Conservation (phyloP, 2,329 filamentous ascomycete genomes). For the Rhytidhysteron rufulum region DNA sequence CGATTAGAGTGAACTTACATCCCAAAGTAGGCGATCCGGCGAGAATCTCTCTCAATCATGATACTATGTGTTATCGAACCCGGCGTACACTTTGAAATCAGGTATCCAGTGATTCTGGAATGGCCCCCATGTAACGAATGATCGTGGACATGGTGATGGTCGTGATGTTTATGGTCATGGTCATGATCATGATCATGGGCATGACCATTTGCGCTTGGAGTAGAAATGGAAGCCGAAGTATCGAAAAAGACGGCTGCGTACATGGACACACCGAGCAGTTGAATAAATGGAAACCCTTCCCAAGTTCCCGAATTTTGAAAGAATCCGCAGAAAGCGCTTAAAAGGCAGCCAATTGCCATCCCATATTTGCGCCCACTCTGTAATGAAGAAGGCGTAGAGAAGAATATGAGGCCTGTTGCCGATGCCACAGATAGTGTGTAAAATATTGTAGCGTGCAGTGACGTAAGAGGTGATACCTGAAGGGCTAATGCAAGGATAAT, state of each 20-base stretch:
- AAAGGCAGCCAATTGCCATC: slow-evolving; percentile 24
- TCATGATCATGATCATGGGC: slow-evolving; percentile 28
- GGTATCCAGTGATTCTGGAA: slow-evolving; percentile 66
- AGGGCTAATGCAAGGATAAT: slow-evolving; percentile 32
- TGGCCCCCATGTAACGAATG: slow-evolving; percentile 42
- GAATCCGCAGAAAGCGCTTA: slow-evolving; percentile 19
- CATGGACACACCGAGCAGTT: slow-evolving; percentile 29
- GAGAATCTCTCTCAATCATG: slow-evolving; percentile 83
- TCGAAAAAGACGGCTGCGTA: slow-evolving; percentile 41
- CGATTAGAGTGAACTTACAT: slow-evolving; percentile 55
- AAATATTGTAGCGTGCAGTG: slow-evolving; percentile 32
- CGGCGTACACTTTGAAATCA: slow-evolving; percentile 66
- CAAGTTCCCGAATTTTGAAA: slow-evolving; percentile 20
- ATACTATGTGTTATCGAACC: slow-evolving; percentile 83
- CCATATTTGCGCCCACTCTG: slow-evolving; percentile 35
- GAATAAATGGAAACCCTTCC: slow-evolving; percentile 26
- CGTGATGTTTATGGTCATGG: slow-evolving; percentile 24
- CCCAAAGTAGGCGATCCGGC: slow-evolving; percentile 97
- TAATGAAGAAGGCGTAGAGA: slow-evolving; percentile 39
- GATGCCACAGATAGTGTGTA: slow-evolving; percentile 40
- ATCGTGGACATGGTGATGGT: slow-evolving; percentile 18
- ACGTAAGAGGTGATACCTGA: slow-evolving; percentile 28
- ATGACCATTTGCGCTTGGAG: slow-evolving; percentile 27
- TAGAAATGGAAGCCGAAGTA: slow-evolving; percentile 22
- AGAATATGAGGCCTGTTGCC: slow-evolving; percentile 40